Percentiles rank a stretch among this genome's conserved stretches.
phyloP scores from a whole-genome alignment of 192 early-diverging fungal genomes.

The Coemansia sp. region DNA sequence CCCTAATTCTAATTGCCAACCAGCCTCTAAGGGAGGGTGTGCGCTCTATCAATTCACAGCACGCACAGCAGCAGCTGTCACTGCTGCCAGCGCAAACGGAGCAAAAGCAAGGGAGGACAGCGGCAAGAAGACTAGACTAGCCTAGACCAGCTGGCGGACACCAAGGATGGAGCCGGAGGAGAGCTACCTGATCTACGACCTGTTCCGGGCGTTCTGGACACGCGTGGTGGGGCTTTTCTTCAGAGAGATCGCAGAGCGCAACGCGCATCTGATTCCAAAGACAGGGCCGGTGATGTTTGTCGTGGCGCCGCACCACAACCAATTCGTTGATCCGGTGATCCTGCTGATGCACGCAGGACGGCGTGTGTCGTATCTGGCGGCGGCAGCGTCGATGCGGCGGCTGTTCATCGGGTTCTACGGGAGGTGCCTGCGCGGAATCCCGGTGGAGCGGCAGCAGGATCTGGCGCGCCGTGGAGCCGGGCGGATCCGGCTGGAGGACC shows the following conservation, averaged over 20 bases:
- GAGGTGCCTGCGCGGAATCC: slow-evolving; percentile 76
- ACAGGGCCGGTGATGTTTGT: slow-evolving; percentile 95
- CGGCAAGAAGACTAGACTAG: not conserved
- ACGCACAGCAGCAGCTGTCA: no score
- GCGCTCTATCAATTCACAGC: no score
- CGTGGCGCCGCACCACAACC: slow-evolving; percentile 76
- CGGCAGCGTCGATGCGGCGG: slow-evolving; percentile 88
- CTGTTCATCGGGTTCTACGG: slow-evolving; percentile 83
- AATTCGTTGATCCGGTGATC: slow-evolving; percentile 95
- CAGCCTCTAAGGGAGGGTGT: no score
- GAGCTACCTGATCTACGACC: slow-evolving; percentile 62
- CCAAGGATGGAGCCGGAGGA: not conserved
- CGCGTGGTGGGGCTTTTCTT: slow-evolving; percentile 79
- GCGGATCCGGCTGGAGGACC: slow-evolving; percentile 66
- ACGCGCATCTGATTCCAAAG: slow-evolving; percentile 78
- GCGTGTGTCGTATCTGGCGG: slow-evolving; percentile 75
- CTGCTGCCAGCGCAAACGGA: no score
- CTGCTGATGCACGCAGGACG: slow-evolving; percentile 80
- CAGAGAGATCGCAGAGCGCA: slow-evolving; percentile 83
- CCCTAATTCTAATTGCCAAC: no score
- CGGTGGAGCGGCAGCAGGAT: slow-evolving; percentile 93
- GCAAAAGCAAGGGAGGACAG: not conserved
- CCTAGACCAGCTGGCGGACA: not conserved
- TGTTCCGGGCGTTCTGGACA: slow-evolving; percentile 67
- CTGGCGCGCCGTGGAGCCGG: slow-evolving; percentile 74